Conservation (phyloP, 2,329 filamentous ascomycete genomes). For the Exophiala sideris region DNA sequence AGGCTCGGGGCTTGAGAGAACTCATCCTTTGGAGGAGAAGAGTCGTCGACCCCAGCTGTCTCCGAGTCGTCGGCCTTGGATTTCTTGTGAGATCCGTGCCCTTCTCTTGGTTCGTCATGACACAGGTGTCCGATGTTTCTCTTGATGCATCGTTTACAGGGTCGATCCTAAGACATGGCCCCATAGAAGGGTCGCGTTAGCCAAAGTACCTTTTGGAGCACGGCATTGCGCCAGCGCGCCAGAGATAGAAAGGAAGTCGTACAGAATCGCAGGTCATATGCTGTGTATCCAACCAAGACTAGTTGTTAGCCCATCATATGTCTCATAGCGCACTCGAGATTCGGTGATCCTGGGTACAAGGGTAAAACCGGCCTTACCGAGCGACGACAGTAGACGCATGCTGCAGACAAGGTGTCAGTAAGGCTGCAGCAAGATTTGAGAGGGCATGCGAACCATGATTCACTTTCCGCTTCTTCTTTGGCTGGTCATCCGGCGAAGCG, state of each 20-base stretch:
- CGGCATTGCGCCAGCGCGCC: conserved; percentile 17
- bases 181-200: conserved; percentile 37
- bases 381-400: conserved; percentile 84
- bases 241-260: conserved; percentile 27
- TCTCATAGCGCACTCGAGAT: conserved; percentile 27
- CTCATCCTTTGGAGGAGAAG: conserved; percentile 42
- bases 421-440: conserved; percentile 17
- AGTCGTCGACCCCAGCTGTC: conserved; percentile 59
- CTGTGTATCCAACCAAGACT: conserved; percentile 51
- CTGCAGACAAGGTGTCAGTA: conserved; percentile 53
- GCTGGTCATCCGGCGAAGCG: conserved; percentile 51
- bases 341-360: conserved; percentile 15
- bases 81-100: conserved; percentile 64
- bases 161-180: conserved; percentile 67
- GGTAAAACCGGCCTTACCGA: conserved; percentile 61
- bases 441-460: conserved; percentile 66
- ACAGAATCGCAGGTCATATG: conserved; percentile 93
- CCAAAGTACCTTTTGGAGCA: conserved; percentile 26
- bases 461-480: conserved; percentile 83
- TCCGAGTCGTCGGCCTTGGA: conserved; percentile 61
- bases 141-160: conserved; percentile 96
- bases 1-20: conserved; percentile 43
- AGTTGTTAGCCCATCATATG: conserved; percentile 45
- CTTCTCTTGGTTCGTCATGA: conserved; percentile 91
- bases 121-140: conserved; percentile 97